phyloP scores from a whole-genome alignment of 345 rosid genomes.

The Eucalyptus regnans region DNA sequence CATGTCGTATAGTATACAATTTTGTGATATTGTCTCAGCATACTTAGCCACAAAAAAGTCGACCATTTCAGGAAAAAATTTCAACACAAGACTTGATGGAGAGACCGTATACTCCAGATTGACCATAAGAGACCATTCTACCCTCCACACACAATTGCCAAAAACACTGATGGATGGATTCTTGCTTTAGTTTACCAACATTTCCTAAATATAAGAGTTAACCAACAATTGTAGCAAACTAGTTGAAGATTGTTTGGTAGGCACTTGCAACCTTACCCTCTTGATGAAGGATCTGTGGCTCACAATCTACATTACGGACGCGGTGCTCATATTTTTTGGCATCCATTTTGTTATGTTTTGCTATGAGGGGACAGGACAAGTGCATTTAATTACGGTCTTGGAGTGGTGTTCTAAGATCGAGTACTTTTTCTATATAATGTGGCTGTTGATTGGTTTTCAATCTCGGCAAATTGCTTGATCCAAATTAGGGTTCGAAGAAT shows the following conservation, averaged over 20 bases:
- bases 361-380: conserved; percentile 96
- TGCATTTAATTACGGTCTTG: conserved; percentile 18
- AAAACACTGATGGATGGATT: background rate
- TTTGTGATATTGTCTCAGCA: background rate
- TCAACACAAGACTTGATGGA: background rate
- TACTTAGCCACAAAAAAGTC: background rate
- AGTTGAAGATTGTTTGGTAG: background rate
- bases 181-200: background rate
- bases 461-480: conserved; percentile 12
- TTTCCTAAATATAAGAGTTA: background rate
- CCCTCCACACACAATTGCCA: background rate
- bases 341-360: conserved; percentile 92
- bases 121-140: background rate
- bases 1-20: background rate
- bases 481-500: background rate
- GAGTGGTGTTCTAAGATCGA: background rate
- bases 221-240: background rate
- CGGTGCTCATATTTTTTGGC: conserved; percentile 78
- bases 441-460: background rate
- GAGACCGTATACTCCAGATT: background rate
- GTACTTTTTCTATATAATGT: background rate
- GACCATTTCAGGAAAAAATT: background rate
- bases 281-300: conserved; percentile 93
- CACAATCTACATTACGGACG: conserved; percentile 62
- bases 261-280: conserved; percentile 67